Base-by-base conservation (phyloP, 2,329 filamentous ascomycete genomes). In the Macrophomina phaseolina region DNA sequence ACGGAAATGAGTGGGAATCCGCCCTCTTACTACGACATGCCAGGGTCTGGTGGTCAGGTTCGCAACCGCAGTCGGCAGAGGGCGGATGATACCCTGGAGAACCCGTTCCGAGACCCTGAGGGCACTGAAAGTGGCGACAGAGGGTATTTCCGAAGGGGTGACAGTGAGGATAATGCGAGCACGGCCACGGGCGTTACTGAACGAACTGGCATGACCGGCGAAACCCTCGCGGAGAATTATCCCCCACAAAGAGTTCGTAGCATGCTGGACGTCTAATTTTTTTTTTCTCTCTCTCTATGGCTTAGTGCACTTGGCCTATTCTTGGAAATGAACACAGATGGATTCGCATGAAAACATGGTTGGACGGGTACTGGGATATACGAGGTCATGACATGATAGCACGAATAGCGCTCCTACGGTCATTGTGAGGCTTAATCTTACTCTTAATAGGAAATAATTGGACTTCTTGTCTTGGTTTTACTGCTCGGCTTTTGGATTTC, bases 221-320 rank as follows among this genome's bases (percentile, higher is more conserved):
- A 67, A 66, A 75, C 72, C 8, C 40, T 72, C 30, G 71, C 74
- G 30, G 30, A 61, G 7, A 67, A 74, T 11, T 70, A 69, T 49
- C 75, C 75, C 23, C 78, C 80, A 62, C 65, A 64, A 67, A 70
- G 76, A 48, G 66, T 78, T 3, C 74, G 77, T 68, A 80, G 78
- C 69, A 82, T 82, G 80, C 71, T 82, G 71, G 79, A 81, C 74
- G 71, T 81, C 9, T 81, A 68, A 53, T 48, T 5, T 45, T 45
- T 12, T 36, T 8, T 6, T 49, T 48, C n/a, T 38, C n/a, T 49
- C 6, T 23, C 23, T 23, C 23, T 23, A 23, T 23, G 23, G 23
- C 38, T 36, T 4, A 18, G 12, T 11, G 23, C 23, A 7, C 16
- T 16, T 46, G 6, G 9, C 7, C 16, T 52, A 51, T 45, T 58